Evolutionary conservation across 2,329 filamentous ascomycete genomes (phyloP).

Genomic region (Helminthosporium solani): DNA sequence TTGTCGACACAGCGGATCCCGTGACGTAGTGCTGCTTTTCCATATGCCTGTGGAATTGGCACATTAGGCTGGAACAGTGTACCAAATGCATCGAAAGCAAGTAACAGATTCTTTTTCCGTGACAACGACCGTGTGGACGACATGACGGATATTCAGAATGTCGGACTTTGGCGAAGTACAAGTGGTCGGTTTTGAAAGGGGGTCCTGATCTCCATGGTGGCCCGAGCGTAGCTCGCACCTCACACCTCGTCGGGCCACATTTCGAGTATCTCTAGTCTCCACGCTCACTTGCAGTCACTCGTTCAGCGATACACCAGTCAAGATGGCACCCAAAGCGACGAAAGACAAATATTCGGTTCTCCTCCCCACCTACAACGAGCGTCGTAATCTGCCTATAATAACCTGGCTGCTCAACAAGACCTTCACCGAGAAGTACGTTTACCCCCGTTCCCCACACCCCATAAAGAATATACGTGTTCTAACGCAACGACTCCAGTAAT

Average conservation of each 20-base stretch:
- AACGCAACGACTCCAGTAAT: conserved; percentile 57
- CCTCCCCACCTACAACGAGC: conserved; percentile 97
- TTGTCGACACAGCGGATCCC: conserved; percentile 50
- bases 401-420: conserved; percentile 90
- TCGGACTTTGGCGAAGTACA: conserved; percentile 6
- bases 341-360: conserved; percentile 93
- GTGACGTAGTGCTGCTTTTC: conserved; percentile 51
- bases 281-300: conserved; percentile 31
- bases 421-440: conserved; percentile 78
- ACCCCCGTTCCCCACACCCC: conserved; percentile 1
- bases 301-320: conserved; percentile 21
- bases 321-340: conserved; percentile 41
- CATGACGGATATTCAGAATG: conserved; percentile 10
- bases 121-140: conserved; percentile 10
- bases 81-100: conserved; percentile 67
- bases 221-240: conserved; percentile 10
- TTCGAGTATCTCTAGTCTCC: conserved; percentile 12
- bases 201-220: conserved; percentile 2
- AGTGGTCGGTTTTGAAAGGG: conserved; percentile 10
- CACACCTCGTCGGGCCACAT: conserved; percentile 6
- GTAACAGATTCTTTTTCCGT: conserved; percentile 51
- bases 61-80: conserved; percentile 59
- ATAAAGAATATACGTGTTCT: conserved; percentile 3
- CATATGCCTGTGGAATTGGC: conserved; percentile 57
- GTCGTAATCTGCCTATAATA: conserved; percentile 93